Evolutionary conservation across 2,329 filamentous ascomycete genomes (phyloP).

Genomic region (Epichloe baconii): DNA sequence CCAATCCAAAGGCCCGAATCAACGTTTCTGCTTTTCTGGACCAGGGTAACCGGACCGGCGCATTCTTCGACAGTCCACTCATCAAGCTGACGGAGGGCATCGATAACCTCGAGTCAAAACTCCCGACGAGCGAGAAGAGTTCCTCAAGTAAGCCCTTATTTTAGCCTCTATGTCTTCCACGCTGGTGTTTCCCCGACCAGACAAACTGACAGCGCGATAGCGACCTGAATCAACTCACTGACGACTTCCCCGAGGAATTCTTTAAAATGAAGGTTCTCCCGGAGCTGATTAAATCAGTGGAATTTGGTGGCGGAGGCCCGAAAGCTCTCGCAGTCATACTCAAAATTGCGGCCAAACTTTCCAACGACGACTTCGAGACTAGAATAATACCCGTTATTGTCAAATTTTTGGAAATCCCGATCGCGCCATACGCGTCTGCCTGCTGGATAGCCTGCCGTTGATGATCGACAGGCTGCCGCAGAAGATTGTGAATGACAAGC

Average conservation of each 20-base stretch:
- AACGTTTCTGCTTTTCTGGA: slow-evolving; percentile 80
- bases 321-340: slow-evolving; percentile 81
- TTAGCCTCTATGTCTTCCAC: slow-evolving; percentile 11
- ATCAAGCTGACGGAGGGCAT: slow-evolving; percentile 89
- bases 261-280: slow-evolving; percentile 96
- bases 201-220: slow-evolving; percentile 23
- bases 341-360: slow-evolving; percentile 79
- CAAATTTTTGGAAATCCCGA: slow-evolving; percentile 85
- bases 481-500: slow-evolving; percentile 87
- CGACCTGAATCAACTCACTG: slow-evolving; percentile 72
- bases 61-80: slow-evolving; percentile 85
- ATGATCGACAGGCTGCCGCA: slow-evolving; percentile 88
- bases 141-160: slow-evolving; percentile 47
- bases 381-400: slow-evolving; percentile 78
- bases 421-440: slow-evolving; percentile 77
- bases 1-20: slow-evolving; percentile 78
- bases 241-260: slow-evolving; percentile 95
- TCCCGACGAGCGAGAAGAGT: slow-evolving; percentile 69
- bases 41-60: slow-evolving; percentile 66
- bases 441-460: slow-evolving; percentile 74
- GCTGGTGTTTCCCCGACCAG: not conserved
- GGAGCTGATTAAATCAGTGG: slow-evolving; percentile 94
- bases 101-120: slow-evolving; percentile 80
- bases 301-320: slow-evolving; percentile 89
- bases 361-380: slow-evolving; percentile 77